phyloP scores from a whole-genome alignment of 2,329 filamentous ascomycete species.

The Aspergillus fijiensis region DNA sequence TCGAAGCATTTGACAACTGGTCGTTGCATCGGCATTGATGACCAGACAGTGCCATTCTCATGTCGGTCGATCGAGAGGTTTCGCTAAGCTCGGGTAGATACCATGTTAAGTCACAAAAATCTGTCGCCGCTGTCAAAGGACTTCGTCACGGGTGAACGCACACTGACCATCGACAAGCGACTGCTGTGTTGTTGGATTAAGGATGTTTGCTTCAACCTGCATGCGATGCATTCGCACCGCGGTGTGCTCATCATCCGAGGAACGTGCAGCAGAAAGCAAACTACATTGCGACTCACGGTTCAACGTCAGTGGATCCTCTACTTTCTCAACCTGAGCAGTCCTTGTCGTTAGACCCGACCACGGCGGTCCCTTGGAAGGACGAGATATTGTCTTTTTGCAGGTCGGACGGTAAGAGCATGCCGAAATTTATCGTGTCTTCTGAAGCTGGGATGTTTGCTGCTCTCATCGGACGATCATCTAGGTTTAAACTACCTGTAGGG shows the following conservation, averaged over 20 bases:
- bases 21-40: neutral
- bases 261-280: neutral
- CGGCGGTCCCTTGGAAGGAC: too few relatives aligned
- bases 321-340: too few relatives aligned
- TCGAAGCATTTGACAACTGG: neutral
- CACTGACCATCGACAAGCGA: neutral
- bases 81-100: too few relatives aligned
- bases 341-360: too few relatives aligned
- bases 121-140: neutral
- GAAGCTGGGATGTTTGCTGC: neutral
- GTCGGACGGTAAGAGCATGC: neutral
- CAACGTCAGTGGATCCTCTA: neutral
- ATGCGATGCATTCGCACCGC: neutral
- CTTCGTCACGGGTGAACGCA: neutral
- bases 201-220: neutral
- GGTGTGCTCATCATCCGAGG: neutral
- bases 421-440: neutral
- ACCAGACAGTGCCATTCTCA: neutral
- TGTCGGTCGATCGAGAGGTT: neutral
- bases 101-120: too few relatives aligned
- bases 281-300: neutral
- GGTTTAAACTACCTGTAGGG: neutral
- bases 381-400: neutral
- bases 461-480: neutral
- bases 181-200: neutral